Base-by-base conservation (phyloP, 2,329 filamentous ascomycete genomes). In the Cladosporium oxysporum region DNA sequence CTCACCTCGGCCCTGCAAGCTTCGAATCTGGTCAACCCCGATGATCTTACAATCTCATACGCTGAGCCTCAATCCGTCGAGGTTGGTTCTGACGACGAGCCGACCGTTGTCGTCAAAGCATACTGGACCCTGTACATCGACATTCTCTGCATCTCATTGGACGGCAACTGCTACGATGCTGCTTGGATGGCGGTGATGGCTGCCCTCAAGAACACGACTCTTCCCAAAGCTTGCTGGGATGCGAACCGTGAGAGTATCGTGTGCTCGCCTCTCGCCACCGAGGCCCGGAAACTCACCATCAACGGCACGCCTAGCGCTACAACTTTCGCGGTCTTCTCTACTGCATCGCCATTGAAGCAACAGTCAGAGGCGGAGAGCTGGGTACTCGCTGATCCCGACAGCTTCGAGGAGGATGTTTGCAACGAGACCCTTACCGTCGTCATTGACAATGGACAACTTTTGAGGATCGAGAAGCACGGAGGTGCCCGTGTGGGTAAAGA, bases 121-220 rank as follows among this genome's bases (percentile, higher is more conserved):
- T 98, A 96, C 78, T 99, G 94, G 95, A 89, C 91, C 11, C 87
- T 99, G 23, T 97, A 97, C 78, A 91, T 99, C 70, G 94, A 98
- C 75, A 84, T 97, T n/a, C 86, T 97, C 75, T 95, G 97, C 79
- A 90, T 99, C 71, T 96, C 92, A 0, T 88, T 97, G 59, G 93
- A 97, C 69, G 94, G 94, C 6, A 96, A 95, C 73, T 87, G 92
- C 1, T 93, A 98, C 70, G 94, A 99, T 74, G 91, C 92, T 0
- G 92, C 92, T 0, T 98, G 94, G 93, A 86, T 90, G 0, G 89
- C 92, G 14, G 84, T 96, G 0, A 78, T 97, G 26, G 91, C 93
- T 10, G 94, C 95, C 7, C 81, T 99, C 66, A 84, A 83, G 62
- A 87, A 95, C 77, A 94, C 92, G 5, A 87, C 84, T 66, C 80